A percentile compares a stretch with the other conserved stretches of the same genome.
Conservation (phyloP, 352 stramenopile genomes). For the Halophytophthora polymorphica region DNA sequence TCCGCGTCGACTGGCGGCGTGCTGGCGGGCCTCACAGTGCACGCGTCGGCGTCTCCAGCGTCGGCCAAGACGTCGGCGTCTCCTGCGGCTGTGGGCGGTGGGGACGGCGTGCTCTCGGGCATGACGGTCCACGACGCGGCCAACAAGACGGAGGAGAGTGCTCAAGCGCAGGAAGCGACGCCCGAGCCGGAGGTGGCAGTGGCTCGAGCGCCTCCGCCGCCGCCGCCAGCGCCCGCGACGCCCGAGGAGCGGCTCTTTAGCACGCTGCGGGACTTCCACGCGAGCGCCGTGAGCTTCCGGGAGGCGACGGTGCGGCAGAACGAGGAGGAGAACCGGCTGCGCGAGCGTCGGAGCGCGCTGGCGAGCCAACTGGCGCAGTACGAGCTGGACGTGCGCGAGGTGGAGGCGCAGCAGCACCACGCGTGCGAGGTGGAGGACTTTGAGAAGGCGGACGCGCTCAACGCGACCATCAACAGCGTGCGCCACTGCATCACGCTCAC, state of each 20-base stretch:
- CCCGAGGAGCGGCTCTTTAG: conserved; percentile 65
- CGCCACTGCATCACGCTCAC: conserved; percentile 77
- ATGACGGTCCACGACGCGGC: conserved; percentile 40
- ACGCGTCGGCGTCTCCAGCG: conserved; percentile 35
- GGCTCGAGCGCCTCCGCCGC: conserved; percentile 6
- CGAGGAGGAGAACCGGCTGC: conserved; percentile 68
- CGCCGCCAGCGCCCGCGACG: conserved; percentile 30
- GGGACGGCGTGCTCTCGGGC: conserved; percentile 44
- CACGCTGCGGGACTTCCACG: conserved; percentile 74
- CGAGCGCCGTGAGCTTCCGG: conserved; percentile 65
- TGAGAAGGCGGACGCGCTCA: conserved; percentile 77
- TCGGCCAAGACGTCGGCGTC: conserved; percentile 16
- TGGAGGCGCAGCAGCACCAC: conserved; percentile 82
- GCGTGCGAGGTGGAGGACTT: conserved; percentile 83
- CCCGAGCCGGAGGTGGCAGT: conserved; percentile 16
- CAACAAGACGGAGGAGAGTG: conserved; percentile 15
- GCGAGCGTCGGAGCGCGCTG: conserved; percentile 65
- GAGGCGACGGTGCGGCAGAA: conserved; percentile 62
- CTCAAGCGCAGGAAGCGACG: conserved; percentile 7
- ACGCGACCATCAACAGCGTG: conserved; percentile 78
- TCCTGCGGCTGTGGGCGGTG: conserved; percentile 17
- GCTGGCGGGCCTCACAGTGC: conserved; percentile 66
- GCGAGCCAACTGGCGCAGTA: conserved; percentile 73
- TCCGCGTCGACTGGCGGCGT: conserved; percentile 34
- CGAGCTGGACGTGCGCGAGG: conserved; percentile 68